phyloP scores from a whole-genome alignment of 2,329 filamentous ascomycete genomes.

The Ophiostoma tasmaniense region DNA sequence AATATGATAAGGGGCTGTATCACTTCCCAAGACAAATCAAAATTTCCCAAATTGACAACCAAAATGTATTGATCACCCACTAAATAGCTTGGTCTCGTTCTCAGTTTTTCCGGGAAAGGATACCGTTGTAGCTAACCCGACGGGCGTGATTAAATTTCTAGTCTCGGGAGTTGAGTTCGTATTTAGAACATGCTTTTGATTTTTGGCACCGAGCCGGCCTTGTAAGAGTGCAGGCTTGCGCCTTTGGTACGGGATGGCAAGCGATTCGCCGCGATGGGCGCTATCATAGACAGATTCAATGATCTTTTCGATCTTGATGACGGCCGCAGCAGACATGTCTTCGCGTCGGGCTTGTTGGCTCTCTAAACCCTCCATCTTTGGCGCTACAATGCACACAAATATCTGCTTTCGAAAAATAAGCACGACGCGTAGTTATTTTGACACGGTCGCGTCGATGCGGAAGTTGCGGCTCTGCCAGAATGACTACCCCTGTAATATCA shows the following conservation, averaged over 20 bases:
- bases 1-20: background rate
- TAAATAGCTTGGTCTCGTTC: constrained; percentile 44
- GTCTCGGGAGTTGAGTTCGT: background rate
- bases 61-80: constrained; percentile 29
- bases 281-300: constrained; percentile 44
- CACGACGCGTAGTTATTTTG: background rate
- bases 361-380: no score
- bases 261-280: constrained; percentile 31
- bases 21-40: background rate
- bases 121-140: background rate
- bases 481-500: background rate
- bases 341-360: no score
- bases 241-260: constrained; percentile 40
- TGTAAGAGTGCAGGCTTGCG: constrained; percentile 23
- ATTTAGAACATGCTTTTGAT: background rate
- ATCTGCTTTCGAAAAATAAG: no score
- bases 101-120: constrained; percentile 41
- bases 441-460: background rate
- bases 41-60: background rate
- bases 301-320: constrained; percentile 47
- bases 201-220: background rate
- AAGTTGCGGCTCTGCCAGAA: background rate
- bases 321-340: constrained; percentile 29
- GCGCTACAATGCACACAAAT: background rate
- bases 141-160: background rate